Base-by-base conservation (phyloP, 169 alveolate genomes). In the Eimeria acervulina region DNA sequence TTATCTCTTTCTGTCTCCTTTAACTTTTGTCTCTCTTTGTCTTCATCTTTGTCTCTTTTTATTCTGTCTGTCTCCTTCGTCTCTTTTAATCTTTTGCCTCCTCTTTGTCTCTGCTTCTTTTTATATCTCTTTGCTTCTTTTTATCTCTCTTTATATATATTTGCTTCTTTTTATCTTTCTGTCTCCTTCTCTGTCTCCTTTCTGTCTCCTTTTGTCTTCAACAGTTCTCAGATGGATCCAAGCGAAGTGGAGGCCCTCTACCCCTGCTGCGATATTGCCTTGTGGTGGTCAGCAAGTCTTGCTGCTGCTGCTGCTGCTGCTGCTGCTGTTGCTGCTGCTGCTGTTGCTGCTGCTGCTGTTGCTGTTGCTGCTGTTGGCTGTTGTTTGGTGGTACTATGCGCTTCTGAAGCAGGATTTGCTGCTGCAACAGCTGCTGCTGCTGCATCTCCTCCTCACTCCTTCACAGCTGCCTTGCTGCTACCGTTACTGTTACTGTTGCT, bases 201-300 rank as follows among this genome's bases (percentile, higher is more conserved):
- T n/a, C n/a, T n/a, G n/a, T n/a, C n/a, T n/a, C n/a, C n/a, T n/a
- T n/a, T n/a, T n/a, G n/a, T n/a, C n/a, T n/a, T n/a, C n/a, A n/a
- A n/a, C n/a, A 87, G 94, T 28, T 31, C 40, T 38, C 1, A 8
- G 4, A 10, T 87, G 17, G 42, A 55, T 23, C 83, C 63, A 31
- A 61, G 33, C 33, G 83, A 87, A 8, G 63, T 87, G 66, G 55
- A 47, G 12, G 55, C 55, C 83, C 94, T 10, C 36, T 61, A 40
- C 80, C 83, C 63, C 36, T 61, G 7, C 44, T 10, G 94, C 84
- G 7, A 52, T 55, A 38, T 59, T 81, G 47, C 94, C 94, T 36
- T 87, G 83, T 55, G 94, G 94, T 87, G 83, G 44, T 76, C 1
- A 4, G n/a, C 21, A 2, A 8, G 19, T 47, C 19, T 47, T 47